Evolutionary conservation across 2,329 filamentous ascomycete genomes (phyloP).

Genomic region (Claviceps sp.): DNA sequence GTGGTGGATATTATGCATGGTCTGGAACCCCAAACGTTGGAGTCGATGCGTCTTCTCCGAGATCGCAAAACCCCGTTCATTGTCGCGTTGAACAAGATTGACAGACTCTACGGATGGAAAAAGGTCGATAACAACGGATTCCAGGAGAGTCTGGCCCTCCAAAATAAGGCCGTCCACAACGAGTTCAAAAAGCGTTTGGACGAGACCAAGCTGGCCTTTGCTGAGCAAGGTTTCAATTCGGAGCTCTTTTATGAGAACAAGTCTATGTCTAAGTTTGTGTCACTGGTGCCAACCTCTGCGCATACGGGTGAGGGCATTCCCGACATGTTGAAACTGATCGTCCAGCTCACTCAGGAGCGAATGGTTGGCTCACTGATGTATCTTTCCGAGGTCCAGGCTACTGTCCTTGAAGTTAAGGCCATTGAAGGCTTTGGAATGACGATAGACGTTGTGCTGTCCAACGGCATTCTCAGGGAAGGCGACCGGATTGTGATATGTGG

Average conservation of each 20-base stretch:
- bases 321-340: conserved; percentile 92
- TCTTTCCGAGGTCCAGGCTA: conserved; percentile 92
- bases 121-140: conserved; percentile 98
- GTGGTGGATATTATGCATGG: conserved; percentile 99
- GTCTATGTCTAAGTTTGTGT: conserved; percentile 87
- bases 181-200: conserved; percentile 87
- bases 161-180: conserved; percentile 85
- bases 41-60: conserved; percentile 88
- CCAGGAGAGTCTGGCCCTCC: conserved; percentile 76
- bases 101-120: conserved; percentile 98
- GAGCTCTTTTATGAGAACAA: conserved; percentile 97
- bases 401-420: conserved; percentile 95
- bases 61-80: conserved; percentile 96
- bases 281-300: conserved; percentile 91
- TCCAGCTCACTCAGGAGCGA: conserved; percentile 86
- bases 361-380: conserved; percentile 99
- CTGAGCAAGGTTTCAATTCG: conserved; percentile 95
- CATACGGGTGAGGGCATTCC: conserved; percentile 99
- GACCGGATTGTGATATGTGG: conserved; percentile 92
- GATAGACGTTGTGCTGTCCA: conserved; percentile 92
- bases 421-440: conserved; percentile 98
- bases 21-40: conserved; percentile 88
- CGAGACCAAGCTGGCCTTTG: conserved; percentile 84
- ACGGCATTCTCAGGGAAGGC: conserved; percentile 87
- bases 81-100: conserved; percentile 98